Evolutionary conservation across 2,329 filamentous ascomycete species (phyloP), one percentile per base, ranked within the genome.

Genomic region (Aspergillus tamarii): DNA sequence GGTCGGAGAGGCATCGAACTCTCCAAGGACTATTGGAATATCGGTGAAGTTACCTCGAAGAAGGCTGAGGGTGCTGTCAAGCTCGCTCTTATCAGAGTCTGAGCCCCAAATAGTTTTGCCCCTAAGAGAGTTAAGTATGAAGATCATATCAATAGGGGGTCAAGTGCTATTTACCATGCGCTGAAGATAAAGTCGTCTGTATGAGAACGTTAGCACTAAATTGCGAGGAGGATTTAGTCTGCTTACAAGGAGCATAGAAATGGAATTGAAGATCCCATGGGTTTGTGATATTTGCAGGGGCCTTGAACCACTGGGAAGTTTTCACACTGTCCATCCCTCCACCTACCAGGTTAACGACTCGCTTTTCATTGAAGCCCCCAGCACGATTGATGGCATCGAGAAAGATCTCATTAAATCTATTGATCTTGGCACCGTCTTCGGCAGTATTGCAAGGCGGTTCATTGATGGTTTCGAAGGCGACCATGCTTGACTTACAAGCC

Each of bases 201-300:
- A n/a, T 12, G 16, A n/a, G 16, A 10, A 5, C 2, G 45, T 69
- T 30, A 70, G 61, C 48, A 5, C 34, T n/a, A 10, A 8, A 43
- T 45, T 8, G 19, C 2, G 2, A 46, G 34, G 12, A 30, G 4
- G 34, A 26, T 4, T 2, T n/a, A 10, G 7, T 34, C 19, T 6
- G 64, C 69, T 70, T 60, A 75, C 73, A 82, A 75, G 55, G 75
- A 64, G 67, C 83, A 74, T 88, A 89, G 73, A 88, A 88, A 69
- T 89, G 87, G 70, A 86, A 88, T 70, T 88, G 86, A 34, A 88
- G 80, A 0, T 83, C 85, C 81, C 84, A 88, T 0, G 86, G 86
- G 62, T 87, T 86, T 14, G 80, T 80, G 46, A 83, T 84, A 34
- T 82, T 80, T 1, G 74, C 72, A 0, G 84, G 84, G 11, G 75